Evolutionary conservation across 768 basidiomycete genomes (phyloP), one percentile per base, ranked within the genome.

Genomic region (Xerocomellus amylosporus): DNA sequence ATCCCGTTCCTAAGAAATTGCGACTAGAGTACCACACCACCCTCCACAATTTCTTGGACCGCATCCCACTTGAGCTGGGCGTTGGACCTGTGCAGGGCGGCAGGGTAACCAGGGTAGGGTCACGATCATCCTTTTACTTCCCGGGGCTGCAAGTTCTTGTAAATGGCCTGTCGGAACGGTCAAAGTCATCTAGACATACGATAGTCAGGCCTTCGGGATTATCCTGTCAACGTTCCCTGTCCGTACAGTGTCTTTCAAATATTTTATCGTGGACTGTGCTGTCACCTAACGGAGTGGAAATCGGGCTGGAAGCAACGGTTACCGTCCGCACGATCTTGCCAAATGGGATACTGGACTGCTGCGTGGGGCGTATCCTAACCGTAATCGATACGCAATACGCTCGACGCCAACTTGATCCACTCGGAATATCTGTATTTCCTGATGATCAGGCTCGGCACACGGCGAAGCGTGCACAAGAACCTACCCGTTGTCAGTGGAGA

Each of bases 41-140:
- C 33, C 17, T 28, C 19, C 26, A 33, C 22, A 39, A 39, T 39
- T 15, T 39, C 52, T 40, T 31, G 38, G 14, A 24, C 8, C 2
- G 20, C 14, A 8, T 52, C 36, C 36, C 48, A 84, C 17, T 60
- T 66, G 41, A 86, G 58, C 19, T 69, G 69, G 33, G 86, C 79
- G 64, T 87, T 86, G 2, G 80, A 74, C 26, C 36, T 37, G 10
- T 38, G 26, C 28, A 87, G 65, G 24, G 74, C 70, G n/a, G n/a
- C n/a, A n/a, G 24, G 24, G 24, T 24, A 24, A n/a, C n/a, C n/a
- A n/a, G n/a, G n/a, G 75, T 65, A 33, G 20, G 50, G 30, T 54
- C 77, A 81, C 73, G 33, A 87, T 79, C 19, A 86, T 74, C 24
- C 86, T 74, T 64, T 82, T 84, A 64, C 83, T 85, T 33, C 8